Percentiles rank a stretch among this genome's conserved stretches.
Evolutionary conservation across 176 grass and related monocot genomes (phyloP).

Genomic region (Triticum dicoccoides): DNA sequence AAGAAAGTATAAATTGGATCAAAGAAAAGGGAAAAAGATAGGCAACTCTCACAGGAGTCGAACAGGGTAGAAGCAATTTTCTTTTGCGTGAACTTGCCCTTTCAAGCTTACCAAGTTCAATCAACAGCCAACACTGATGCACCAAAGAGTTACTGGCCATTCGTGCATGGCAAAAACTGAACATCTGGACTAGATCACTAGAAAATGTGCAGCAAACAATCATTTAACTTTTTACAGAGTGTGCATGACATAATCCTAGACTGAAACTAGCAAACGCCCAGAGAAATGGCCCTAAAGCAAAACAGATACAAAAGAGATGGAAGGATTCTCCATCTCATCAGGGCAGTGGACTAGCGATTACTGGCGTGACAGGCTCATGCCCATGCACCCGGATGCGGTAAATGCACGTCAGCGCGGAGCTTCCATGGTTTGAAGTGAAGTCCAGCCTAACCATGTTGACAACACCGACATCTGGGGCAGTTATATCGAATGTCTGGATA

Average conservation of each 20-base stretch:
- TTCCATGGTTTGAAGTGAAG: conserved; percentile 73
- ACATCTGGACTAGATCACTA: conserved; percentile 14
- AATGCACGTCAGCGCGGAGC: conserved; percentile 55
- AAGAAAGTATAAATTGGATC: too few species aligned
- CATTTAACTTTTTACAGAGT: conserved; percentile 40
- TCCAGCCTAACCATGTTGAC: conserved; percentile 66
- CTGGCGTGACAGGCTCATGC: conserved; percentile 32
- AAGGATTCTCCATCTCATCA: conserved; percentile 28
- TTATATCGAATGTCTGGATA: conserved; percentile 54
- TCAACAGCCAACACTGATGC: neutral
- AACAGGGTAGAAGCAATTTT: neutral
- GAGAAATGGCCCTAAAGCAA: neutral
- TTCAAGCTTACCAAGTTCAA: neutral
- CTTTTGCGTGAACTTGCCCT: neutral
- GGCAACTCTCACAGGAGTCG: too few species aligned
- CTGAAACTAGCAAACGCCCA: conserved; percentile 20
- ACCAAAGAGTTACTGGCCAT: neutral
- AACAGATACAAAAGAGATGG: conserved; percentile 1
- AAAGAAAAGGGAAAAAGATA: too few species aligned
- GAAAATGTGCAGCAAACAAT: conserved; percentile 1
- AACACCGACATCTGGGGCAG: conserved; percentile 24
- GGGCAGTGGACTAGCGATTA: neutral
- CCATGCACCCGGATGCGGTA: conserved; percentile 78
- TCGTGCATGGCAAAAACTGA: neutral
- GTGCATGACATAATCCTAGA: conserved; percentile 27